Percentiles rank a stretch among this genome's conserved stretches.
Conservation (phyloP, 75 land plant genomes). For the Chamaecyparis obtusa region DNA sequence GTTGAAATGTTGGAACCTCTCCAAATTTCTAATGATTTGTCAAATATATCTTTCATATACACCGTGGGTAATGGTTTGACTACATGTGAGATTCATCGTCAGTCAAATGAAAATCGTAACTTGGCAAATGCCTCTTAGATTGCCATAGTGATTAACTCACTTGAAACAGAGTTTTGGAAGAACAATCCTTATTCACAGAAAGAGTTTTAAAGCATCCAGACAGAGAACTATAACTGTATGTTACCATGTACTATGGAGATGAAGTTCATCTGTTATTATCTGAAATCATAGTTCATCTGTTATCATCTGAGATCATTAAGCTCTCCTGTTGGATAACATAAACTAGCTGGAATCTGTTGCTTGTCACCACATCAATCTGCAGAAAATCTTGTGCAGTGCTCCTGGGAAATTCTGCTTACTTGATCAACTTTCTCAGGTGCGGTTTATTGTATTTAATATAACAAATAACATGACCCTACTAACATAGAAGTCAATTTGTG, state of each 20-base stretch:
- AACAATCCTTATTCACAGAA: not conserved
- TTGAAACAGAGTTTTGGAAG: not conserved
- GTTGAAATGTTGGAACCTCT: constrained; percentile 68
- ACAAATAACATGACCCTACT: not conserved
- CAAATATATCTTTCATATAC: constrained; percentile 9
- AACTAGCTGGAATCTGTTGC: not conserved
- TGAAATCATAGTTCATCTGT: not conserved
- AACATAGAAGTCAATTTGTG: not conserved
- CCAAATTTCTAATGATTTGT: constrained; percentile 29
- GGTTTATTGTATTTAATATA: not conserved
- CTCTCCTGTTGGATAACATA: not conserved
- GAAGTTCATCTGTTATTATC: not conserved
- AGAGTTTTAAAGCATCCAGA: not conserved
- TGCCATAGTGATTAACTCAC: not conserved
- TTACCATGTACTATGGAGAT: not conserved
- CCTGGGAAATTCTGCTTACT: not conserved
- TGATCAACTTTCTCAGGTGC: not conserved
- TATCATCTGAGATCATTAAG: not conserved
- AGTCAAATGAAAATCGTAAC: not conserved
- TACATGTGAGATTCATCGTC: not conserved
- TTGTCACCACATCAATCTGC: not conserved
- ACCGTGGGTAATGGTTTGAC: not conserved
- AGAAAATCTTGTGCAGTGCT: not conserved
- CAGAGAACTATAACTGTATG: not conserved
- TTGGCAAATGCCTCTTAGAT: not conserved